Conservation (phyloP, 2,329 filamentous ascomycete genomes). For the Monosporascus sp. region DNA sequence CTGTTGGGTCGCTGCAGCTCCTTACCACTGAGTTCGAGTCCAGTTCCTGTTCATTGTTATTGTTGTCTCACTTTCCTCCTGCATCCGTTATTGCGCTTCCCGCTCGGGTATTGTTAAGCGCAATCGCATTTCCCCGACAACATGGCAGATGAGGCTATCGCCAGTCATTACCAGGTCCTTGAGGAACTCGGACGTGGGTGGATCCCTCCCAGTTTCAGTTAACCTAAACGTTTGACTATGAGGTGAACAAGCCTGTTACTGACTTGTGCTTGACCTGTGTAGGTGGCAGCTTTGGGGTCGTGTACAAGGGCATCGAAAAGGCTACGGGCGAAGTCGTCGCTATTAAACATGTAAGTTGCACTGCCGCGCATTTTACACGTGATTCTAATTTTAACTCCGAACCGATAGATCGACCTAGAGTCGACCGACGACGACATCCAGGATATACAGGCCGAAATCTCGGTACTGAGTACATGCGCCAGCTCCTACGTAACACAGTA, state of each 20-base stretch:
- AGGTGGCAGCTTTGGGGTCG: constrained; percentile 94
- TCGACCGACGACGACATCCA: constrained; percentile 97
- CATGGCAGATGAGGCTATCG: constrained; percentile 62
- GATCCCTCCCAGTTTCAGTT: background rate
- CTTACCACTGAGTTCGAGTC: constrained; percentile 5
- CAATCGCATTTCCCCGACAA: constrained; percentile 16
- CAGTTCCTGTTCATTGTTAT: constrained; percentile 5
- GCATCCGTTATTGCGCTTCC: constrained; percentile 1
- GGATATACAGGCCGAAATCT: constrained; percentile 97
- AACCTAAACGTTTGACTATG: background rate
- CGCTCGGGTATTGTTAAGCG: constrained; percentile 2
- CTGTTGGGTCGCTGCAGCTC: constrained; percentile 3
- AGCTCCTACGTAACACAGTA: constrained; percentile 95
- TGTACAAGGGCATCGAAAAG: constrained; percentile 94
- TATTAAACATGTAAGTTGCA: constrained; percentile 78
- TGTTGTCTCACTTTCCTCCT: constrained; percentile 4
- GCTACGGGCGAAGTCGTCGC: constrained; percentile 88
- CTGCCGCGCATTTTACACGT: background rate
- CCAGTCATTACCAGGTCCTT: constrained; percentile 86
- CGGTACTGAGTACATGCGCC: constrained; percentile 88
- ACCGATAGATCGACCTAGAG: constrained; percentile 84
- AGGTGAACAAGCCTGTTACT: background rate
- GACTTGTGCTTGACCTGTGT: constrained; percentile 2
- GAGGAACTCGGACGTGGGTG: constrained; percentile 90
- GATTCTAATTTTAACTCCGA: constrained; percentile 5